Evolutionary conservation across 805 yeast species (phyloP).

Genomic region (Lipomyces anomalus): DNA sequence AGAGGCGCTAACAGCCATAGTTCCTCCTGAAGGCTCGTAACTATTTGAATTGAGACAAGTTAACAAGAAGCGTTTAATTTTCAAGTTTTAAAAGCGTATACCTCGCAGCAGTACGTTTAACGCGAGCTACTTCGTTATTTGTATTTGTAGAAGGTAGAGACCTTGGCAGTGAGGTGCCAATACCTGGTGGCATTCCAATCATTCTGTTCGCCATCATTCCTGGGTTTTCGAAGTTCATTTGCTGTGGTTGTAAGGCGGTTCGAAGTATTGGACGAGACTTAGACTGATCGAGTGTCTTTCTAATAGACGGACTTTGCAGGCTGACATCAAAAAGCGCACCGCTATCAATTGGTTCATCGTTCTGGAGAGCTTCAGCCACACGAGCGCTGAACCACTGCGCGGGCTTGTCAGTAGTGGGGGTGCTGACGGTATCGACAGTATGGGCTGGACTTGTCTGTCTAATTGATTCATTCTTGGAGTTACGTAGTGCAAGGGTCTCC

Average conservation of each 20-base stretch:
- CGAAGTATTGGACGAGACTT: slow-evolving; percentile 25
- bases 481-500: background rate
- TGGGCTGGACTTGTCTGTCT: background rate
- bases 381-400: slow-evolving; percentile 28
- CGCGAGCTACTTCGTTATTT: too few species aligned
- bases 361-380: slow-evolving; percentile 29
- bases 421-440: background rate
- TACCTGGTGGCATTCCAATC: slow-evolving; percentile 12
- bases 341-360: slow-evolving; percentile 22
- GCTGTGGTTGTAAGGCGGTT: background rate
- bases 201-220: background rate
- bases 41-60: too few species aligned
- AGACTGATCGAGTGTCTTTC: slow-evolving; percentile 29
- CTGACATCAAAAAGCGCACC: slow-evolving; percentile 25
- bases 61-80: too few species aligned
- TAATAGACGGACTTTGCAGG: slow-evolving; percentile 27
- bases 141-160: too few species aligned
- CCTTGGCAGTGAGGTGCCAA: too few species aligned
- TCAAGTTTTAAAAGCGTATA: too few species aligned
- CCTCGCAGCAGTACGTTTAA: too few species aligned
- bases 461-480: too few species aligned
- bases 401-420: slow-evolving; percentile 10
- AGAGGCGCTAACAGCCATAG: too few species aligned
- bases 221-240: slow-evolving; percentile 8
- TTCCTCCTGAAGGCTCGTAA: too few species aligned